A percentile compares a stretch with the other conserved stretches of the same genome.
These are phyloP conservation scores for Geranomyces variabilis DNA, from an alignment of 192 early-diverging fungal species.

Conservation along the genomic window DNA sequence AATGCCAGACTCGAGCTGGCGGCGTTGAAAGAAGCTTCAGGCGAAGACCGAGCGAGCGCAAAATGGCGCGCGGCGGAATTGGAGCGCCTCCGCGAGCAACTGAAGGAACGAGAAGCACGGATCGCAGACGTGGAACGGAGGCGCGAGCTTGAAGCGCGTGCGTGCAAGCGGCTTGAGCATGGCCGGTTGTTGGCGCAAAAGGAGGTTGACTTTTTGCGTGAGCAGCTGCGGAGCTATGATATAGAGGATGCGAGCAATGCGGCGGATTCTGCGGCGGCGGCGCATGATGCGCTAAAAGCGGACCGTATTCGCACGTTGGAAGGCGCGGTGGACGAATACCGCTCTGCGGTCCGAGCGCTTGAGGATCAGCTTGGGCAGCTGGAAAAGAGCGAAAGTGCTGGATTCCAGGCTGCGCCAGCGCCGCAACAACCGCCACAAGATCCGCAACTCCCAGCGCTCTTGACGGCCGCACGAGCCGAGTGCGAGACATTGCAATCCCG, in stretches of 20 bases:
- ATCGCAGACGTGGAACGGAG: conserved; percentile 1
- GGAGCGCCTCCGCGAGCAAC: conserved; percentile 7
- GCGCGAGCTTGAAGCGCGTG: conserved; percentile 17
- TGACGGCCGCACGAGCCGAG: conserved; percentile 31
- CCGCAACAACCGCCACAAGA: not conserved
- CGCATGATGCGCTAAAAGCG: conserved; percentile 62
- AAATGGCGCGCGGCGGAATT: conserved; percentile 43
- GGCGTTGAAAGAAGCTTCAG: conserved; percentile 42
- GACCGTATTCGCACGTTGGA: conserved; percentile 66
- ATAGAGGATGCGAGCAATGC: conserved; percentile 52
- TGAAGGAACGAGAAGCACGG: conserved; percentile 21
- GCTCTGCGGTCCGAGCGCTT: conserved; percentile 13
- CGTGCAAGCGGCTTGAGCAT: conserved; percentile 43
- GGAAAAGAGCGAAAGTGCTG: not conserved
- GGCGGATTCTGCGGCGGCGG: conserved; percentile 32
- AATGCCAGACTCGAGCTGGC: conserved; percentile 51
- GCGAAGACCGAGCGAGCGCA: conserved; percentile 39
- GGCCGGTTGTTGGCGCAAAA: conserved; percentile 51
- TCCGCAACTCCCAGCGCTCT: conserved; percentile 13
- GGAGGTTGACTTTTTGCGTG: conserved; percentile 65
- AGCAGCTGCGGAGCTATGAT: conserved; percentile 63
- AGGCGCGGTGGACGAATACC: conserved; percentile 60
- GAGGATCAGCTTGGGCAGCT: conserved; percentile 13
- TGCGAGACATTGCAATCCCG: conserved; percentile 54
- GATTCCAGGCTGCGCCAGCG: not conserved